A percentile compares a stretch with the other conserved stretches of the same genome.
Evolutionary conservation across 2,329 filamentous ascomycete species (phyloP).

Genomic region (Monilinia polystroma): DNA sequence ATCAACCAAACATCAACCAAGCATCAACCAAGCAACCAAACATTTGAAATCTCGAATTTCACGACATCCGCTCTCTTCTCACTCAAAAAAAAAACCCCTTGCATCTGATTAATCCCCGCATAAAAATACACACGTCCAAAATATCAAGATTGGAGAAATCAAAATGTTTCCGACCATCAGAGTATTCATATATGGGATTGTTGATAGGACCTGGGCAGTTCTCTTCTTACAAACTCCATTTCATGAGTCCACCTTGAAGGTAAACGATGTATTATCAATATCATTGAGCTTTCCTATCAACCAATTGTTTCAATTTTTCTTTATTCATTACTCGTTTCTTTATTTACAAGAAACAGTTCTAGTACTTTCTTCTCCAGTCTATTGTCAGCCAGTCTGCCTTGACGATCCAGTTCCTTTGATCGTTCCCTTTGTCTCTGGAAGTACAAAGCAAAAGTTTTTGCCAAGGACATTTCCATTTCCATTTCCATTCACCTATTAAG

Average conservation of each 20-base stretch:
- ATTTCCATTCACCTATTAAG: neutral
- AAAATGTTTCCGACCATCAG: conserved; percentile 21
- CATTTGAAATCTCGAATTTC: neutral
- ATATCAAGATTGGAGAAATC: neutral
- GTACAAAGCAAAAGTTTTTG: conserved; percentile 19
- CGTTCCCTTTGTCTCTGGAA: neutral
- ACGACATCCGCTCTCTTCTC: neutral
- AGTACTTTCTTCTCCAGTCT: conserved; percentile 1
- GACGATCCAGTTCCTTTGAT: neutral
- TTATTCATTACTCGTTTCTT: neutral
- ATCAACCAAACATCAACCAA: conserved; percentile 11
- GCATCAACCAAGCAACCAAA: too few relatives aligned
- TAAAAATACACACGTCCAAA: neutral
- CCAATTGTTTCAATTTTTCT: conserved; percentile 13
- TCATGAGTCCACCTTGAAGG: neutral
- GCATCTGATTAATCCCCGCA: conserved; percentile 9
- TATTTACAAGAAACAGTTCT: conserved; percentile 16
- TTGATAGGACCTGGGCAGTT: conserved; percentile 13
- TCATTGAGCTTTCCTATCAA: neutral
- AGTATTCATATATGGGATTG: conserved; percentile 2
- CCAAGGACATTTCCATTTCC: neutral
- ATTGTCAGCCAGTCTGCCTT: neutral
- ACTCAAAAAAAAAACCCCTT: neutral
- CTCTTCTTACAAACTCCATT: conserved; percentile 8
- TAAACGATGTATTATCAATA: neutral